A percentile compares a stretch with the other conserved stretches of the same genome.
These are phyloP conservation scores for Amaranthus hypochondriacus DNA, from an alignment of 148 eudicot genomes.

Conservation along the genomic window DNA sequence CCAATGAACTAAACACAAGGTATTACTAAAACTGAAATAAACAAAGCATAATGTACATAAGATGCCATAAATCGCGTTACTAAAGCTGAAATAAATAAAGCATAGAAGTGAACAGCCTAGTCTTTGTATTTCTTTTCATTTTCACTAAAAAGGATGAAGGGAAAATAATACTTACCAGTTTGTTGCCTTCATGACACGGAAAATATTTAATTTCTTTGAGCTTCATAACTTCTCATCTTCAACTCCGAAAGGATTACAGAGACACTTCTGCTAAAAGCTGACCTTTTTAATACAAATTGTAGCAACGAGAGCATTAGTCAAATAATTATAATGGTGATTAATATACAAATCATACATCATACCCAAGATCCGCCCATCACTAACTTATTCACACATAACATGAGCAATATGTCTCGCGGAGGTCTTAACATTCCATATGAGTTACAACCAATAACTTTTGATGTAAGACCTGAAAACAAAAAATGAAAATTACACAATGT, in stretches of 20 bases:
- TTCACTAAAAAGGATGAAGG: neutral
- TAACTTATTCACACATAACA: neutral
- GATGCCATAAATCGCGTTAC: no score
- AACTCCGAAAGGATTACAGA: neutral
- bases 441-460: constrained; percentile 34
- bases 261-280: neutral
- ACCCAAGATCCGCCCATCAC: constrained; percentile 1
- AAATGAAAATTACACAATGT: constrained; percentile 1
- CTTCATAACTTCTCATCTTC: neutral
- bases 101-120: neutral
- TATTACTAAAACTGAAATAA: no score
- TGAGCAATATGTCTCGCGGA: constrained; percentile 4
- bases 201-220: neutral
- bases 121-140: neutral
- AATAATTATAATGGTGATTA: no score
- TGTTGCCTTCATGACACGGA: neutral
- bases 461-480: constrained; percentile 37
- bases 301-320: neutral
- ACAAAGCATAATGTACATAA: no score
- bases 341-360: neutral
- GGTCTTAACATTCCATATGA: constrained; percentile 20
- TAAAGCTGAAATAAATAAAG: no score
- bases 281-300: neutral
- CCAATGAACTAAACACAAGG: no score
- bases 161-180: neutral